Conservation (phyloP, 108 stramenopile species). For the Nitzschia palea region DNA sequence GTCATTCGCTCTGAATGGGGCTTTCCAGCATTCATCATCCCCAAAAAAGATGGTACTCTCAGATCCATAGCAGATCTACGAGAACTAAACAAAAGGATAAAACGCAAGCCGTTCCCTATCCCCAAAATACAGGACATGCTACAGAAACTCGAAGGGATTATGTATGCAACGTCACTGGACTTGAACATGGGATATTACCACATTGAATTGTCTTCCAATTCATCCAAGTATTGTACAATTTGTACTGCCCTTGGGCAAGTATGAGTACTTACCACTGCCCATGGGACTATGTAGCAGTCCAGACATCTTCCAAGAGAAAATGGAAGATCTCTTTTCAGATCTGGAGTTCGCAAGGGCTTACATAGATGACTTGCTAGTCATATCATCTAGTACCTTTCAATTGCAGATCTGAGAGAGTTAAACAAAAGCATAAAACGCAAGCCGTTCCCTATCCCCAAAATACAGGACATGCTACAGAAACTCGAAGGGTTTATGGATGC, state of each 20-base stretch:
- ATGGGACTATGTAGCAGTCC: constrained; percentile 48
- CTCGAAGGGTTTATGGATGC: constrained; percentile 22
- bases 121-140: constrained; percentile 43
- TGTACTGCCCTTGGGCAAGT: too few species aligned
- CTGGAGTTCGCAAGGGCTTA: too few species aligned
- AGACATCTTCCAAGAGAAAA: constrained; percentile 43
- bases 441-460: constrained; percentile 33
- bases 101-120: constrained; percentile 24
- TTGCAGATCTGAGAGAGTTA: constrained; percentile 38
- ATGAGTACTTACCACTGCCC: constrained; percentile 37
- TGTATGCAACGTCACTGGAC: constrained; percentile 35
- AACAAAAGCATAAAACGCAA: constrained; percentile 38
- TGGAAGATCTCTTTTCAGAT: constrained; percentile 42
- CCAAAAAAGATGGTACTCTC: constrained; percentile 30
- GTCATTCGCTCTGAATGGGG: constrained; percentile 22
- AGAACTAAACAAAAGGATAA: constrained; percentile 37
- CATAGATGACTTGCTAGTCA: too few species aligned
- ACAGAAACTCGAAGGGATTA: constrained; percentile 11
- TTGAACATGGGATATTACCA: too few species aligned
- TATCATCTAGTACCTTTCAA: too few species aligned
- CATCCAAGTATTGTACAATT: too few species aligned
- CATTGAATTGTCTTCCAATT: too few species aligned
- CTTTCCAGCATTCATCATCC: constrained; percentile 31
- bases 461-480: constrained; percentile 31
- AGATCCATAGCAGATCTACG: constrained; percentile 30